Evolutionary conservation across 2,329 filamentous ascomycete species (phyloP).

Genomic region (Exophiala sp.): DNA sequence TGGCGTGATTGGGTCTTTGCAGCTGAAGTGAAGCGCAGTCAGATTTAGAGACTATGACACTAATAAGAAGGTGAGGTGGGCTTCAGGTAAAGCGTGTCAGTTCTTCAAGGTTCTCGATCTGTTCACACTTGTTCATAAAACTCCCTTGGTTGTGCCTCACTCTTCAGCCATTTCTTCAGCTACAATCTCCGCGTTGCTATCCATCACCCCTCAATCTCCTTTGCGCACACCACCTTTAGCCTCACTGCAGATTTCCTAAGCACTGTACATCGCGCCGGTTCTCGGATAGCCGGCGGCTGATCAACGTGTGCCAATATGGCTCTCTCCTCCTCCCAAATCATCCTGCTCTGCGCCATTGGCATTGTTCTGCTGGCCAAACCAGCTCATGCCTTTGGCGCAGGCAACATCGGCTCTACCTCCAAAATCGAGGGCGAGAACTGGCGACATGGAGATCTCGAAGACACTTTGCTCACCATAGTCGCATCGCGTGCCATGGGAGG

Average conservation of each 20-base stretch:
- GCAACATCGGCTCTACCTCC: conserved; percentile 73
- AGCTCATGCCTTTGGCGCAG: conserved; percentile 73
- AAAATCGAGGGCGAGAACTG: conserved; percentile 80
- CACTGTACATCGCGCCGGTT: not conserved
- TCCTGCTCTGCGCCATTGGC: conserved; percentile 26
- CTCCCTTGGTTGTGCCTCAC: too few species aligned
- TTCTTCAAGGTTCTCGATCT: too few species aligned
- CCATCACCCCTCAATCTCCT: too few species aligned
- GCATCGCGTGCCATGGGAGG: conserved; percentile 58
- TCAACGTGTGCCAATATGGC: conserved; percentile 21
- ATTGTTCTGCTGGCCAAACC: conserved; percentile 63
- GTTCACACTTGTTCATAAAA: too few species aligned
- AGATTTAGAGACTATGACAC: conserved; percentile 8
- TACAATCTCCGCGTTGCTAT: too few species aligned
- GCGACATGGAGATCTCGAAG: conserved; percentile 89
- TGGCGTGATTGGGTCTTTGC: conserved; percentile 7
- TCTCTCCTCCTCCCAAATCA: conserved; percentile 22
- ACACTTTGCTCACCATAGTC: conserved; percentile 69
- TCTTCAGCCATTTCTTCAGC: too few species aligned
- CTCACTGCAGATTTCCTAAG: too few species aligned
- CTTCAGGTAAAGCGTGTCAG: too few species aligned
- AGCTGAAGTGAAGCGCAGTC: conserved; percentile 8
- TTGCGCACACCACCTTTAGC: too few species aligned
- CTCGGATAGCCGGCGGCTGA: not conserved
- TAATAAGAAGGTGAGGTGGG: too few species aligned